Base-by-base conservation (phyloP, 2,329 filamentous ascomycete genomes). In the Fusarium humuli region DNA sequence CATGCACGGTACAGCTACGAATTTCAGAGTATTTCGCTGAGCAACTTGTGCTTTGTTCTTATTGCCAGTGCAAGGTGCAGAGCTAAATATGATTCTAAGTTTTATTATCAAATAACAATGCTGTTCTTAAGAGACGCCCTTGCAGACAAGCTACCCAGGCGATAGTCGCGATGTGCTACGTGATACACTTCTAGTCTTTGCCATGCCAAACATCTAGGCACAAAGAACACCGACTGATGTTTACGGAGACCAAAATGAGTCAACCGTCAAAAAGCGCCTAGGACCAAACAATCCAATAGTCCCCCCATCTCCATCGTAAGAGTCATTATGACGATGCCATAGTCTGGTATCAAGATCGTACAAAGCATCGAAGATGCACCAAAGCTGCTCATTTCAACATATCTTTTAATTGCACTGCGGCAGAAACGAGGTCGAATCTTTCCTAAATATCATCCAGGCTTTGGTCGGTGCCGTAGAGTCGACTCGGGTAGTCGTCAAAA, bases 261-360 rank as follows among this genome's bases (percentile, higher is more conserved):
- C 66, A 60, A 49, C 69, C 55, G 41, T 65, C 29, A 61, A 67
- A 40, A 68, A 74, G 73, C 70, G 67, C 70, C 70, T 49, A 48
- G 66, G 58, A 58, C 60, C 68, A 55, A 59, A 45, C 34, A 65
- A 61, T 56, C 62, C 57, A 67, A 68, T 45, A 30, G 42, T 42
- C 73, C 65, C 58, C 49, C 48, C 52, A 58, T 59, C 62, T 61
- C 60, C 53, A 44, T 75, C 73, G 55, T 76, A 73, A 75, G 61
- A 65, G 57, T 76, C 71, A 55, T 76, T 62, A 65, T 76, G 69
- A 73, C 58, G 63, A 60, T 67, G 61, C 65, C 62, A 70, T 70
- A 61, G 64, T 74, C 65, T 74, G 74, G 74, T 76, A 76, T 76
- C 73, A 75, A 75, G 66, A 72, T 76, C 70, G 65, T 75, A 69